Evolutionary conservation across 1,284 basidiomycete genomes (phyloP).

Genomic region (Malassezia vespertilionis): DNA sequence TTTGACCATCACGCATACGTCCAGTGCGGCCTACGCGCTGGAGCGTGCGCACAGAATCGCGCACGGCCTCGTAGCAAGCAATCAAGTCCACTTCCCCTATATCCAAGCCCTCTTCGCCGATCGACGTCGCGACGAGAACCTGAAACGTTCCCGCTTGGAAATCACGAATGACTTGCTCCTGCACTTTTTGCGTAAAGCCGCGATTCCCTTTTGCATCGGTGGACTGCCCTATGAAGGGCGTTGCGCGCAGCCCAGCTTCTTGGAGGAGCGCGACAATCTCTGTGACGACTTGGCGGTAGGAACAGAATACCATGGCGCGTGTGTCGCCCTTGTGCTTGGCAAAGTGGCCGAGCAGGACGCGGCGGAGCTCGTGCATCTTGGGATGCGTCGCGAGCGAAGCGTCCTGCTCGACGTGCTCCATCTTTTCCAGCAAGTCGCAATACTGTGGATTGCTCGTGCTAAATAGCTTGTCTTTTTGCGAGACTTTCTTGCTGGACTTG

Average conservation of each 20-base stretch:
- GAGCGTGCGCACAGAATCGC: slow-evolving; percentile 86
- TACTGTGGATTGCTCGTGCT: slow-evolving; percentile 56
- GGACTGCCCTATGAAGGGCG: slow-evolving; percentile 87
- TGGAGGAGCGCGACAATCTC: slow-evolving; percentile 62
- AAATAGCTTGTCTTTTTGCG: slow-evolving; percentile 35
- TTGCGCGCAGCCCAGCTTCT: slow-evolving; percentile 54
- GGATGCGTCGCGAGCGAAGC: slow-evolving; percentile 64
- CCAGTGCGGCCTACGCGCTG: slow-evolving; percentile 94
- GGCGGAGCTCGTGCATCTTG: slow-evolving; percentile 70
- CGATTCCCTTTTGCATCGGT: slow-evolving; percentile 71
- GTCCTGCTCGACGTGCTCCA: slow-evolving; percentile 52
- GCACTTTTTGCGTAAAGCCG: slow-evolving; percentile 81
- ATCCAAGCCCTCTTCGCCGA: slow-evolving; percentile 98
- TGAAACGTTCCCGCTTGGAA: slow-evolving; percentile 84
- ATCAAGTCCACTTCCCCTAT: slow-evolving; percentile 98
- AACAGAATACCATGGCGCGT: slow-evolving; percentile 90
- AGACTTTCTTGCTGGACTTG: slow-evolving; percentile 35
- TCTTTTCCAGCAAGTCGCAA: slow-evolving; percentile 56
- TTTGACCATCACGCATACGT: slow-evolving; percentile 75
- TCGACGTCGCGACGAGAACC: slow-evolving; percentile 86
- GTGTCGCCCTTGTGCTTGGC: slow-evolving; percentile 64
- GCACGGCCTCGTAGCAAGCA: slow-evolving; percentile 90
- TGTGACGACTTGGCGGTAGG: slow-evolving; percentile 74
- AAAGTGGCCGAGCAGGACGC: slow-evolving; percentile 35
- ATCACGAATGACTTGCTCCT: slow-evolving; percentile 72